A percentile compares a stretch with the other conserved stretches of the same genome.
Evolutionary conservation across 75 land plant genomes (phyloP).

Genomic region (Cryptomeria japonica): DNA sequence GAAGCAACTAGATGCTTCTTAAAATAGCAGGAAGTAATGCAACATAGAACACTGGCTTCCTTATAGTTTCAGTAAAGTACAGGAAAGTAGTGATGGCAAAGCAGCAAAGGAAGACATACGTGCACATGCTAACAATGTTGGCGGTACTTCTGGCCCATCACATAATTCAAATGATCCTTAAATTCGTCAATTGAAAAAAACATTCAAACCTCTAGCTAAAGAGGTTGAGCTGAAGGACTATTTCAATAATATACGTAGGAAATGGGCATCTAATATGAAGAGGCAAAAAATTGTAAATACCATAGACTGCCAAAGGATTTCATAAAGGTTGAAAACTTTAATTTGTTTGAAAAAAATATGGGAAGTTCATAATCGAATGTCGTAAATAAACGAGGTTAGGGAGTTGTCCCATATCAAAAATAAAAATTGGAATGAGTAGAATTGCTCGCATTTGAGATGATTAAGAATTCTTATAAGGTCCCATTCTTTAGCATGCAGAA

Average conservation of each 20-base stretch:
- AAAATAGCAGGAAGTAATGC: conserved; percentile 6
- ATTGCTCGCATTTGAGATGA: too few species aligned
- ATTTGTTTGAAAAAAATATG: conserved; percentile 42
- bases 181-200: conserved; percentile 36
- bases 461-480: too few species aligned
- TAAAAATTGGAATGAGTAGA: too few species aligned
- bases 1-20: not conserved
- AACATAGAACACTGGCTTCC: not conserved
- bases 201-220: conserved; percentile 31
- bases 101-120: not conserved
- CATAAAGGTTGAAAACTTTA: conserved; percentile 62
- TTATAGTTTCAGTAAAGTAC: not conserved
- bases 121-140: not conserved
- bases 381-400: conserved; percentile 56
- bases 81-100: not conserved
- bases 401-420: too few species aligned
- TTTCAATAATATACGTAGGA: conserved; percentile 35
- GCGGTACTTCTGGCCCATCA: not conserved
- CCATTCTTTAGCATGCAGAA: too few species aligned
- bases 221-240: conserved; percentile 43
- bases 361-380: conserved; percentile 28
- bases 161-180: not conserved
- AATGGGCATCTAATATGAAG: conserved; percentile 53
- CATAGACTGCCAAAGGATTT: conserved; percentile 36
- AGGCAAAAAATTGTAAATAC: conserved; percentile 58